Base-by-base conservation (phyloP, 345 rosid genomes). In the Corchorus capsularis region DNA sequence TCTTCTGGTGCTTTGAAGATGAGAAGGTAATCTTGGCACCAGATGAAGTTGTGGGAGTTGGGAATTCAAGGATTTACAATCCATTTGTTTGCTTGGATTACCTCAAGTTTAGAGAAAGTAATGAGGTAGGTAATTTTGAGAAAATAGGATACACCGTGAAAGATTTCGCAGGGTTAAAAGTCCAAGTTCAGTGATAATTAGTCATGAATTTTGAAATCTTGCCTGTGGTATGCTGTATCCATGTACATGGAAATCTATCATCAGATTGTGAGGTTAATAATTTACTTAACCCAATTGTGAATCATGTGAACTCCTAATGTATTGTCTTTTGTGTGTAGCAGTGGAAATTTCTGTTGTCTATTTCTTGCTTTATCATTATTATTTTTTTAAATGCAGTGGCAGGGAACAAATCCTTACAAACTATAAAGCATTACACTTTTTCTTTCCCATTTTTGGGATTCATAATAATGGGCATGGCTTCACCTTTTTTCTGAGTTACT, bases 1-100 rank as follows among this genome's bases (percentile, higher is more conserved):
- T 90, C 85, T 89, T 91, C 59, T 88, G 88, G 85, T 82, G 93
- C 73, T 93, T 90, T 71, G 92, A 89, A 72, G 92, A 88, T 70
- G 90, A 91, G 32, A 91, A 88, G 84, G 80, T 78, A 78, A 75
- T 91, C 47, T 65, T 78, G 63, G 93, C 96, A 6, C 91, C 92
- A 0, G 79, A 84, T 68, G 96, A 88, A 54, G 72, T 93, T 27
- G 88, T 88, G 2, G 90, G 87, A 32, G 79, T 76, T 55, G 93
- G 85, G 49, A 81, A 78, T 20, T 47, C 50, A 10, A 84, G 94
- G 78, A 59, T 74, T 39, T 91, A 91, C 78, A 63, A 71, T 71
- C 78, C 93, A 46, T 91, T 91, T 54, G 77, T 84, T 61, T 91
- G 96, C 83, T 74, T 68, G 63, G 91, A 88, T 49, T 91, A 91